Conservation (phyloP, 805 yeast species). For the Diddensiella caesifluorescens region DNA sequence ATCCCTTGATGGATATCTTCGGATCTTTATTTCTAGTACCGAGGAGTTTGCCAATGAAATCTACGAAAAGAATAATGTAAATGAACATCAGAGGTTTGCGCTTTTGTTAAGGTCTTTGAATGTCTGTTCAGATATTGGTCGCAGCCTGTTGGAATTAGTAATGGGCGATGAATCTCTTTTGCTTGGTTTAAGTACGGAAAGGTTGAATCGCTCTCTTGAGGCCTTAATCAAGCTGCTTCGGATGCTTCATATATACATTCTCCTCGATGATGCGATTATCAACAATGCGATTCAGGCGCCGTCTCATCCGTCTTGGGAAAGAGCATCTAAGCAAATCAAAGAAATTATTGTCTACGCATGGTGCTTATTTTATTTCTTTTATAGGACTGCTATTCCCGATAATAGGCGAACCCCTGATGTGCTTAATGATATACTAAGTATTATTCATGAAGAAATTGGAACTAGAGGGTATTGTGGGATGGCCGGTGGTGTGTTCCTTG, state of each 20-base stretch:
- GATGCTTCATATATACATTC: conserved; percentile 31
- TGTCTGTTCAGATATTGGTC: conserved; percentile 48
- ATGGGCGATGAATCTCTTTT: conserved; percentile 19
- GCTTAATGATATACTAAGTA: conserved; percentile 45
- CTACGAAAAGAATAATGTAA: conserved; percentile 21
- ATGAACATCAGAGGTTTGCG: conserved; percentile 36
- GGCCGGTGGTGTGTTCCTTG: conserved; percentile 56
- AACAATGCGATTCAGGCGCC: conserved; percentile 29
- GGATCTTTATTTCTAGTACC: conserved; percentile 43
- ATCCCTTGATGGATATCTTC: conserved; percentile 44
- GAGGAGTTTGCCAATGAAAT: conserved; percentile 32
- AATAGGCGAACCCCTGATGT: conserved; percentile 21
- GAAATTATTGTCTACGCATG: conserved; percentile 33
- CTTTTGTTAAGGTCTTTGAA: conserved; percentile 47
- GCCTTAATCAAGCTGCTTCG: conserved; percentile 28
- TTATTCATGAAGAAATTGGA: conserved; percentile 74
- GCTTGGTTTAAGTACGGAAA: conserved; percentile 8
- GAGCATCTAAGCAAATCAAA: conserved; percentile 25
- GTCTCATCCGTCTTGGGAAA: conserved; percentile 30
- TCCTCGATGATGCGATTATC: conserved; percentile 34
- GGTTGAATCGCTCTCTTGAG: conserved; percentile 14
- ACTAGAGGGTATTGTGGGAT: conserved; percentile 60
- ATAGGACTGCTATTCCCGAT: conserved; percentile 23
- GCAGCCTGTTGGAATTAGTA: conserved; percentile 24
- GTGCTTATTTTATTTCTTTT: conserved; percentile 39